Evolutionary conservation across 768 basidiomycete species (phyloP), one percentile per base, ranked within the genome.

Genomic region (Termitomyces sp.): DNA sequence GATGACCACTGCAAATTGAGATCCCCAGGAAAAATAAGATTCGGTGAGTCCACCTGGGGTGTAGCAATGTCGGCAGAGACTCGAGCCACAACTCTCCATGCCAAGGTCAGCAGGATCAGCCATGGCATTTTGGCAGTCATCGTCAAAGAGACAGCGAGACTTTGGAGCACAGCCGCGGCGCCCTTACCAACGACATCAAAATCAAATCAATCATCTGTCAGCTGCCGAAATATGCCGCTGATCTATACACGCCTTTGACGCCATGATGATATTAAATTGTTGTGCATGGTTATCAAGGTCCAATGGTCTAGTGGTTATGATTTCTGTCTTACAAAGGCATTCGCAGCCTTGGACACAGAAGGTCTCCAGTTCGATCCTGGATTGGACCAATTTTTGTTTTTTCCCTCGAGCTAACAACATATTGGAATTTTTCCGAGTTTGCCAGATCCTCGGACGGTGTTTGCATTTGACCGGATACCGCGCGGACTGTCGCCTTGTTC

Each of bases 281-380:
- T n/a, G n/a, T n/a, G n/a, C n/a, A n/a, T n/a, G n/a, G n/a, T n/a
- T 24, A 15, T 3, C 12, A 7, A 7, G 69, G 69, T 70, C 66
- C 68, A 69, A 67, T 70, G 69, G 72, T 73, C 72, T 76, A 76
- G 76, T 76, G 76, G 77, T 76, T 78, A 78, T 78, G 77, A 78
- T 78, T 70, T 72, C 71, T 72, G 71, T 70, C 70, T 72, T 70
- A 72, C 71, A 70, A 39, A 2, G 20, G 27, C 16, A 0, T 1
- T 4, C 6, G 18, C 6, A 16, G 27, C 24, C 34, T 4, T 30
- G 27, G 18, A 59, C 70, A 72, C 71, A 72, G 71, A 72, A 70
- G 71, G 71, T 72, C 71, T 68, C 71, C 69, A 69, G 71, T 72
- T 72, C 71, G 71, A 72, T 69, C 71, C 71, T 69, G 69, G 71